Evolutionary conservation across 176 grass and related monocot genomes (phyloP).

Genomic region (Carex cristatella): DNA sequence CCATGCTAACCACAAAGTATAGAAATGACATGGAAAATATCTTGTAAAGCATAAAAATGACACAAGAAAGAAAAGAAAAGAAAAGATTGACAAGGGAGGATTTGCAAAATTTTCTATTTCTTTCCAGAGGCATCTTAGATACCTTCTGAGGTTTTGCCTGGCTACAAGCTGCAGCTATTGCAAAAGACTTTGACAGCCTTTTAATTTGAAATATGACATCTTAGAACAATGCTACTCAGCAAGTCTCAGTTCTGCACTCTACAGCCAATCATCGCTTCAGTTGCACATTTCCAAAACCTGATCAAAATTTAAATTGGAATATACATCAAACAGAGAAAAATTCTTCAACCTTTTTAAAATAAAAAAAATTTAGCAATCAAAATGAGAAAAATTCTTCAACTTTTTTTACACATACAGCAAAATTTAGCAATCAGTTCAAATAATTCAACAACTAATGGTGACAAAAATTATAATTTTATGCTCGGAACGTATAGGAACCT

Average conservation of each 20-base stretch:
- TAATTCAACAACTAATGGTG: background rate
- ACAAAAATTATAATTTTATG: background rate
- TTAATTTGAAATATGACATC: background rate
- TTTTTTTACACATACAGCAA: background rate
- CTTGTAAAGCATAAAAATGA: too few species aligned
- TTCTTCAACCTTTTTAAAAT: background rate
- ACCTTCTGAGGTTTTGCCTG: background rate
- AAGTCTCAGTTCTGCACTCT: background rate
- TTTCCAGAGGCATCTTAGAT: background rate
- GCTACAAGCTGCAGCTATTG: background rate
- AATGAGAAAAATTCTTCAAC: background rate
- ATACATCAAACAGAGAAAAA: background rate
- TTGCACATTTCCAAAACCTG: background rate
- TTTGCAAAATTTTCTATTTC: background rate
- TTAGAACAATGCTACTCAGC: background rate
- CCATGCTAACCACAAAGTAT: too few species aligned
- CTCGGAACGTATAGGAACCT: background rate
- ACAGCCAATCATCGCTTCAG: constrained; percentile 10
- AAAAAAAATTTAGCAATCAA: background rate
- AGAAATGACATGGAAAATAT: too few species aligned
- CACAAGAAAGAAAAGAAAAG: too few species aligned
- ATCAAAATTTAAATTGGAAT: background rate
- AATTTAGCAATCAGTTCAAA: background rate
- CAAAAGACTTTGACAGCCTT: background rate
- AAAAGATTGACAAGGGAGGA: background rate